Evolutionary conservation across 768 basidiomycete species (phyloP), one percentile per base, ranked within the genome.

Genomic region (Mycena leptocephala): DNA sequence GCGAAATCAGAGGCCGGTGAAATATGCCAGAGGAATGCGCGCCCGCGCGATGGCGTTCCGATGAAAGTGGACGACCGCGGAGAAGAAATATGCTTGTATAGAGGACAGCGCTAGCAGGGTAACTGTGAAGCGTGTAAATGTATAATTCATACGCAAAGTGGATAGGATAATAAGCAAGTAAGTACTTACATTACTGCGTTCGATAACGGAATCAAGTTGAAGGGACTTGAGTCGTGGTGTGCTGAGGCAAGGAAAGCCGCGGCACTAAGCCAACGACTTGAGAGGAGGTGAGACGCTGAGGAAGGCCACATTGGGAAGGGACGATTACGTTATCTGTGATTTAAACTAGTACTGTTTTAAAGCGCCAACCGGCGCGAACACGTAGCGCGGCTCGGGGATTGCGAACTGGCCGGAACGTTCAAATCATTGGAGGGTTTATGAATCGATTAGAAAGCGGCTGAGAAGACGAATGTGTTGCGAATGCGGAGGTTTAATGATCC

Each of bases 21-120:
- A 62, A 41, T 75, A 67, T 3, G 72, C 72, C 9, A 41, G 39
- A 66, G 10, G 65, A 65, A 74, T 18, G 63, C 72, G 10, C 65
- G 55, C 26, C 46, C 65, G 2, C 64, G 53, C 56, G 6, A 74
- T 14, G 18, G 65, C 4, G 53, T 58, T n/a, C 7, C 30, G 24
- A 68, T 7, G 65, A 74, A 67, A 18, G 64, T 10, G 37, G 72
- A n/a, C 65, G 48, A 3, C 64, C 72, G 16, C 65, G 55, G 20
- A 1, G 28, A 20, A 6, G 6, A 39, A 69, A 58, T 58, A 20
- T 59, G 55, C 30, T 20, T 30, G 22, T 58, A 58, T 8, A 69
- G 56, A 20, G 68, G 53, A 3, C 53, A 53, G 9, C 51, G 67
- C 3, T 13, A 0, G 30, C 32, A 4, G 8, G 48, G 9, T n/a